phyloP scores from a whole-genome alignment of 2,329 filamentous ascomycete genomes.

The Colletotrichum aenigma region DNA sequence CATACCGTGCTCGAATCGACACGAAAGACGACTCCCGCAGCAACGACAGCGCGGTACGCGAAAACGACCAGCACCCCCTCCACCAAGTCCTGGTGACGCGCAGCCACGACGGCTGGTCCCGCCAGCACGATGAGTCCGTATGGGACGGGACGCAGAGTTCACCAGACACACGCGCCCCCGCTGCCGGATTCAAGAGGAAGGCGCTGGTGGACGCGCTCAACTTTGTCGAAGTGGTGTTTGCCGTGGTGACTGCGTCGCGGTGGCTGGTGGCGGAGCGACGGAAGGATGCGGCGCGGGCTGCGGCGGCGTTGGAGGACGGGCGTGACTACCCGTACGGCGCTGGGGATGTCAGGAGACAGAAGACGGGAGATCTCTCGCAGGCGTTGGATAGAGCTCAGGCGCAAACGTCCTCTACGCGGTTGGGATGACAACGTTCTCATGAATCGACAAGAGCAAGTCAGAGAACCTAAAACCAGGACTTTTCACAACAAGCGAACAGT shows the following conservation, averaged over 20 bases:
- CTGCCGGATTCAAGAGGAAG: not conserved
- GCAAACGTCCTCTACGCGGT: not conserved
- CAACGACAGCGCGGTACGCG: not conserved
- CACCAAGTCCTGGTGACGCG: not conserved
- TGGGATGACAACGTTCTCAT: not conserved
- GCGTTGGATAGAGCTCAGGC: not conserved
- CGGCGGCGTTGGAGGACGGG: not conserved
- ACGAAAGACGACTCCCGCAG: not conserved
- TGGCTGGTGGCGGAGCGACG: not conserved
- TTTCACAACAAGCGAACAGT: not conserved
- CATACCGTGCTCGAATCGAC: not conserved
- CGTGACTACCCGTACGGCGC: not conserved
- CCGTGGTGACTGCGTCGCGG: not conserved
- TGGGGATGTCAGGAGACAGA: not conserved
- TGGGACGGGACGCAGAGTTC: not conserved
- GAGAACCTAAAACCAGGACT: not conserved
- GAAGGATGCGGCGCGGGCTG: not conserved
- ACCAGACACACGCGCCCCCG: fast-evolving
- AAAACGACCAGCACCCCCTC: not conserved
- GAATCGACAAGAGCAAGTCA: not conserved
- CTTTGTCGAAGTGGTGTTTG: not conserved
- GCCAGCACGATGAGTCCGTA: fast-evolving
- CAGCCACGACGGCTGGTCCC: not conserved
- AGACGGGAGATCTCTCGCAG: not conserved
- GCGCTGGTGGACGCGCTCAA: not conserved